A percentile compares a stretch with the other conserved stretches of the same genome.
Evolutionary conservation across 2,329 filamentous ascomycete genomes (phyloP).

Genomic region (Zalaria sp.): DNA sequence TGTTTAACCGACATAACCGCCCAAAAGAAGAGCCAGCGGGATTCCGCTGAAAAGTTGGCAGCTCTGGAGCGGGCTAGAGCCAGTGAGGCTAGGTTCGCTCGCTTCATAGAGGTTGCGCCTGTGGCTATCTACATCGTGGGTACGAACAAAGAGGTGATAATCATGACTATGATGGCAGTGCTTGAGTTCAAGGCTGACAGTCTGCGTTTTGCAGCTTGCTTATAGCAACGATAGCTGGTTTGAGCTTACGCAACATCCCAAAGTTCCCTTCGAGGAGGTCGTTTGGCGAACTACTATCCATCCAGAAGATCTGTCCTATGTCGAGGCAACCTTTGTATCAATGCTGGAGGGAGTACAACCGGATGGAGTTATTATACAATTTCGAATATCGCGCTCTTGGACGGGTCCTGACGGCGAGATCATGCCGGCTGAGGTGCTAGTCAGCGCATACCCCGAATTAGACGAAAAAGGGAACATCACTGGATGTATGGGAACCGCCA

Average conservation of each 20-base stretch:
- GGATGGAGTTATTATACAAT: too few relatives aligned
- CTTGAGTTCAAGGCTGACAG: too few relatives aligned
- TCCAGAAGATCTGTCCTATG: too few relatives aligned
- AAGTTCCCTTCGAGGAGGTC: too few relatives aligned
- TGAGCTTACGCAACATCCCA: constrained; percentile 29
- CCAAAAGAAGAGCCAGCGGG: constrained; percentile 13
- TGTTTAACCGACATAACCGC: constrained; percentile 13
- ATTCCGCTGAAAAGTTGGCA: constrained; percentile 24
- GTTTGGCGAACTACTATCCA: too few relatives aligned
- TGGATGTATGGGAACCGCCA: constrained; percentile 28
- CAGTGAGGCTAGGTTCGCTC: constrained; percentile 18
- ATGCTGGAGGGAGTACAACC: constrained; percentile 16
- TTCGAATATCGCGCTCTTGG: too few relatives aligned
- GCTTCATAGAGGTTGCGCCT: constrained; percentile 1
- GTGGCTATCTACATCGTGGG: constrained; percentile 1
- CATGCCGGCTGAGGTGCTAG: constrained; percentile 6
- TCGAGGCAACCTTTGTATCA: too few relatives aligned
- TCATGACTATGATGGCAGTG: constrained; percentile 17
- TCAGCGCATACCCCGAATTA: constrained; percentile 17
- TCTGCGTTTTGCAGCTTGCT: too few relatives aligned
- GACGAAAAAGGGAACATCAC: constrained; percentile 19
- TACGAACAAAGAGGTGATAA: constrained; percentile 21
- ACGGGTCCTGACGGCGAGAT: constrained; percentile 14
- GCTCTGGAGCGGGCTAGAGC: constrained; percentile 23
- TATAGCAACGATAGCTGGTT: constrained; percentile 22